Evolutionary conservation across 2,329 filamentous ascomycete genomes (phyloP).

Genomic region (Spiromastix sp.): DNA sequence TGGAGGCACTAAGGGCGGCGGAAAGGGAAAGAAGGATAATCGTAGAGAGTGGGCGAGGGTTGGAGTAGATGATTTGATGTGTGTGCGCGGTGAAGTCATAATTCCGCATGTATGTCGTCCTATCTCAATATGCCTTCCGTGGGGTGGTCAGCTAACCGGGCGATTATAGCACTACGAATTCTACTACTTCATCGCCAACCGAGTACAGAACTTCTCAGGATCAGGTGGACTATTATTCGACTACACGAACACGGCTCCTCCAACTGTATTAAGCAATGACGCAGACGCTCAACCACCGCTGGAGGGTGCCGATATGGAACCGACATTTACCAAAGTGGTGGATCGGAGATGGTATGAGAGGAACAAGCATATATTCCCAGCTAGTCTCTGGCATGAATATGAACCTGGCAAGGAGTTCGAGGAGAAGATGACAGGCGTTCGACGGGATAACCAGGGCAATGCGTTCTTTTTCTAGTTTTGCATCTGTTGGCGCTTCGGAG

Average conservation of each 20-base stretch:
- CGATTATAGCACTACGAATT: constrained; percentile 78
- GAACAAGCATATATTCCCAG: constrained; percentile 97
- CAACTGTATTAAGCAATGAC: constrained; percentile 24
- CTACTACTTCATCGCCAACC: constrained; percentile 89
- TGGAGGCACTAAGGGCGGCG: constrained; percentile 45
- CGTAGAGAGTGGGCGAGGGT: constrained; percentile 83
- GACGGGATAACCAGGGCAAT: constrained; percentile 81
- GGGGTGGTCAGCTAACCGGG: constrained; percentile 7
- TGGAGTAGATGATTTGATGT: constrained; percentile 88
- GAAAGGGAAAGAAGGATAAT: constrained; percentile 43
- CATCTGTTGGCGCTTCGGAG: no score
- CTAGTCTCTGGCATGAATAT: constrained; percentile 91
- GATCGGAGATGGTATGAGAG: constrained; percentile 94
- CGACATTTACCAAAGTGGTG: constrained; percentile 80
- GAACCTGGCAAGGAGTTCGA: constrained; percentile 73
- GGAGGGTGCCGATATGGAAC: constrained; percentile 71
- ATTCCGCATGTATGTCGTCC: constrained; percentile 71
- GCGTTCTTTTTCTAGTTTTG: constrained; percentile 76
- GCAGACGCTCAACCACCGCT: constrained; percentile 43
- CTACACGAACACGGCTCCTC: constrained; percentile 46
- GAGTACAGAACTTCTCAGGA: constrained; percentile 52
- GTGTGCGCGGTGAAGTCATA: constrained; percentile 82
- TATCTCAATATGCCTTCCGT: not conserved
- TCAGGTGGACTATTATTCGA: constrained; percentile 71
- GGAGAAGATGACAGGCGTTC: constrained; percentile 54